phyloP scores from a whole-genome alignment of 2,329 filamentous ascomycete genomes.

The Dothiorella sarmentorum region DNA sequence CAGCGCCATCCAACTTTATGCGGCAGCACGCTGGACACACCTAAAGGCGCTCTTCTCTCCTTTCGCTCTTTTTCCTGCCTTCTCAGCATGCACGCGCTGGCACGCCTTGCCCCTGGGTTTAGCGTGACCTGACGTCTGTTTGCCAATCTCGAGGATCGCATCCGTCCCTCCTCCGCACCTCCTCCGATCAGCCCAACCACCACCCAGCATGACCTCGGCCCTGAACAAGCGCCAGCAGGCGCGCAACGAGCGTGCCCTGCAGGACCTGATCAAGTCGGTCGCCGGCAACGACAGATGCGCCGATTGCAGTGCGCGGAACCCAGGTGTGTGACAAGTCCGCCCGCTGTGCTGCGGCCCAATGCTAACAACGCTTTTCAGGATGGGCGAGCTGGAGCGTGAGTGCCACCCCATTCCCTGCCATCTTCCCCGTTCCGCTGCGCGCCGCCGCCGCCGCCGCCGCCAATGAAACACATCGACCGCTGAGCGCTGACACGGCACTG shows the following conservation, averaged over 20 bases:
- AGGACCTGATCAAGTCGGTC: slow-evolving; percentile 80
- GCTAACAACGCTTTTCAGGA: slow-evolving; percentile 48
- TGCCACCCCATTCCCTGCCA: slow-evolving; percentile 26
- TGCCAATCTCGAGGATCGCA: slow-evolving; percentile 13
- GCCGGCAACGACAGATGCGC: slow-evolving; percentile 92
- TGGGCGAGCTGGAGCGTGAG: slow-evolving; percentile 97
- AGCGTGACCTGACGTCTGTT: slow-evolving; percentile 17
- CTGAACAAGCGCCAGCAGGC: slow-evolving; percentile 96
- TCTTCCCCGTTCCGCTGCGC: not conserved
- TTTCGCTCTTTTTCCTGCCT: not conserved
- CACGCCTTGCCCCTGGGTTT: slow-evolving; percentile 11
- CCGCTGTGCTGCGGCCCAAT: slow-evolving; percentile 10
- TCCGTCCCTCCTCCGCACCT: slow-evolving; percentile 15
- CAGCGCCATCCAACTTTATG: slow-evolving; percentile 13
- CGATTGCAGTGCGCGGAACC: slow-evolving; percentile 87
- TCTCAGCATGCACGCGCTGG: slow-evolving; percentile 18
- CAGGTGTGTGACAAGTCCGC: slow-evolving; percentile 59
- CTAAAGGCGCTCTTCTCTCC: not conserved
- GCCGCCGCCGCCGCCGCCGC: not conserved
- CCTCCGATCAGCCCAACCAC: slow-evolving; percentile 13
- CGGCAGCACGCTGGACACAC: not conserved
- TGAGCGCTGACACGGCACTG: slow-evolving; percentile 1
- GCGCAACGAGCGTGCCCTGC: slow-evolving; percentile 88
- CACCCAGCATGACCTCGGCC: slow-evolving; percentile 60
- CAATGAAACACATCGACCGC: not conserved